Conservation (phyloP, 176 grass and related monocot species). For the Cenchrus fungigraminus region DNA sequence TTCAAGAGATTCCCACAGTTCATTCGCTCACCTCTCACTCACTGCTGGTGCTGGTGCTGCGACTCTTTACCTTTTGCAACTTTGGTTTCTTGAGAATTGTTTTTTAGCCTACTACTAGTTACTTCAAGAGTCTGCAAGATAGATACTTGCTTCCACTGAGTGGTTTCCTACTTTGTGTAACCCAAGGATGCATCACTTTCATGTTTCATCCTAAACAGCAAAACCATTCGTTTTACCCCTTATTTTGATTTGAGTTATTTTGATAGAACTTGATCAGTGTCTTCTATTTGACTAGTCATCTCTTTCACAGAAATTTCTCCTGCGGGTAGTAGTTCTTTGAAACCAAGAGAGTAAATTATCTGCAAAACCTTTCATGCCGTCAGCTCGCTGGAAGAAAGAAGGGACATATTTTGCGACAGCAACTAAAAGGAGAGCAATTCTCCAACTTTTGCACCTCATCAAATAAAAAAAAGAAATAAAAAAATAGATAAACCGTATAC, state of each 20-base stretch:
- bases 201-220: not conserved
- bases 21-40: not conserved
- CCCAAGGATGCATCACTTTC: not conserved
- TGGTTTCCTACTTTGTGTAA: not conserved
- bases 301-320: not conserved
- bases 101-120: not conserved
- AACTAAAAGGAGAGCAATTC: conserved; percentile 1
- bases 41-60: too few relatives aligned
- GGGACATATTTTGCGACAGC: not conserved
- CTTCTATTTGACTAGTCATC: not conserved
- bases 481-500: not conserved
- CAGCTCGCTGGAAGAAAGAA: not conserved
- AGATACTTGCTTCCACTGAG: not conserved
- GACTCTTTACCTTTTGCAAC: conserved; percentile 1
- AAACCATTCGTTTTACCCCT: not conserved
- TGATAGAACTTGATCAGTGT: not conserved
- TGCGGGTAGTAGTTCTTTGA: not conserved
- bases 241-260: not conserved
- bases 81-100: conserved; percentile 4
- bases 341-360: not conserved
- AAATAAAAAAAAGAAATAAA: not conserved
- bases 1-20: conserved; percentile 20
- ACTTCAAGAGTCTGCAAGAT: conserved; percentile 22
- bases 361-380: not conserved
- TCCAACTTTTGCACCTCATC: not conserved